Conservation (phyloP, 2,329 filamentous ascomycete genomes). For the Penicillium sp. region DNA sequence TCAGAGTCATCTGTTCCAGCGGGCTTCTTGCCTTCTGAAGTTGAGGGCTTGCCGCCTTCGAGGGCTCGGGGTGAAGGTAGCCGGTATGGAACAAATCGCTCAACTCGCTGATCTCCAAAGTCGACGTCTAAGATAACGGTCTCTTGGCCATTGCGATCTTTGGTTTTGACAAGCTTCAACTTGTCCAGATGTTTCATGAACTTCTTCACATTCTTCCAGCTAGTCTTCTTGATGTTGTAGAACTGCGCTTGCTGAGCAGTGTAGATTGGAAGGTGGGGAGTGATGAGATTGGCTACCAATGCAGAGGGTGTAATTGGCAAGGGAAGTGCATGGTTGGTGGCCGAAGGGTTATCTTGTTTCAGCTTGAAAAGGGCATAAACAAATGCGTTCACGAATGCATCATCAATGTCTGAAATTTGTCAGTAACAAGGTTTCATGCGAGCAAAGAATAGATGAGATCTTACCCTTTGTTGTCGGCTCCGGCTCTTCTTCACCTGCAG, state of each 20-base stretch:
- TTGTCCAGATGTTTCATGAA: conserved; percentile 70
- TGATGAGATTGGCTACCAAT: conserved; percentile 63
- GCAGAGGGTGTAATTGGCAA: conserved; percentile 66
- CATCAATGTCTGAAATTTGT: conserved; percentile 62
- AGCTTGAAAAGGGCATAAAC: conserved; percentile 63
- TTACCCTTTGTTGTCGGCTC: conserved; percentile 61
- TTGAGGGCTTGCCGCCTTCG: conserved; percentile 40
- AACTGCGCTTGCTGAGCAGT: conserved; percentile 57
- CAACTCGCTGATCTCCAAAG: conserved; percentile 58
- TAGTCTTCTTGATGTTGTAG: conserved; percentile 69
- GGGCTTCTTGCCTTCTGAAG: conserved; percentile 31
- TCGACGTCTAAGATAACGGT: conserved; percentile 66
- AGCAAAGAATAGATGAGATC: not conserved
- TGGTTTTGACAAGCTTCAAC: conserved; percentile 61
- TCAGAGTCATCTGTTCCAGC: conserved; percentile 31
- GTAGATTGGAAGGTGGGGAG: conserved; percentile 65
- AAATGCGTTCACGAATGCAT: conserved; percentile 65
- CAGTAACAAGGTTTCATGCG: conserved; percentile 1
- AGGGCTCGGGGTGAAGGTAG: conserved; percentile 59
- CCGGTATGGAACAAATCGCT: conserved; percentile 62
- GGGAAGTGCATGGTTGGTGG: conserved; percentile 57
- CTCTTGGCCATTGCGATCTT: conserved; percentile 65
- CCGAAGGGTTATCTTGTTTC: conserved; percentile 56
- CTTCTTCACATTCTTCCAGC: conserved; percentile 70
- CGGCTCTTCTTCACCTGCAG: conserved; percentile 42